phyloP scores from a whole-genome alignment of 192 early-diverging fungal species.

The Pilobolus umbonatus region DNA sequence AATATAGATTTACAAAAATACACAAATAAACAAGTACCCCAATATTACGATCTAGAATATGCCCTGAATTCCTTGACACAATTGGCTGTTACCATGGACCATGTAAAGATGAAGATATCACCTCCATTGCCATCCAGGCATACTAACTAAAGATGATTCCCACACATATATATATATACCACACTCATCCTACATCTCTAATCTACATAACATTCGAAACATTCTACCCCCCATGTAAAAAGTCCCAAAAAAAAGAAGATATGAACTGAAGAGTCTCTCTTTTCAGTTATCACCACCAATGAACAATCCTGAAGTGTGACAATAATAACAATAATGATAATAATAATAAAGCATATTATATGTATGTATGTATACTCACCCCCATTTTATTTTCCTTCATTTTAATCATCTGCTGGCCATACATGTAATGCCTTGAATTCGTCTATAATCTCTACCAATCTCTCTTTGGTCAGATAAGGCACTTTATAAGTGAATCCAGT shows the following conservation, averaged over 20 bases:
- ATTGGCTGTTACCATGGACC: slow-evolving; percentile 28
- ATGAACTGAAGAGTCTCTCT: too few relatives aligned
- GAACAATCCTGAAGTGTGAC: too few relatives aligned
- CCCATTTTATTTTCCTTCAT: background rate
- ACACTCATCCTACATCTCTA: background rate
- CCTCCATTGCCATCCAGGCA: background rate
- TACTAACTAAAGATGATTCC: background rate
- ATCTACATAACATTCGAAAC: background rate
- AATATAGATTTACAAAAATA: slow-evolving; percentile 34
- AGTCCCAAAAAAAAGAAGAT: too few relatives aligned
- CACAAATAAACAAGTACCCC: slow-evolving; percentile 17
- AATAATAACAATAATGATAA: too few relatives aligned
- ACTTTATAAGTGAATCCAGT: slow-evolving; percentile 69
- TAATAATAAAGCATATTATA: too few relatives aligned
- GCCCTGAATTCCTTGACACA: slow-evolving; percentile 29
- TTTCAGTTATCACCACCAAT: too few relatives aligned
- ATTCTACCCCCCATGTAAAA: too few relatives aligned
- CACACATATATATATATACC: background rate
- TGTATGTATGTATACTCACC: background rate
- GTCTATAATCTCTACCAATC: slow-evolving; percentile 66
- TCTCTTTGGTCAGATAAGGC: slow-evolving; percentile 61
- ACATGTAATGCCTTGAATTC: slow-evolving; percentile 77
- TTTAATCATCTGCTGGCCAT: slow-evolving; percentile 60
- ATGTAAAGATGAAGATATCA: slow-evolving; percentile 12
- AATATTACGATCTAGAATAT: slow-evolving; percentile 19